phyloP scores from a whole-genome alignment of 1,139 yeast genomes.

The Ogataea hybrid region DNA sequence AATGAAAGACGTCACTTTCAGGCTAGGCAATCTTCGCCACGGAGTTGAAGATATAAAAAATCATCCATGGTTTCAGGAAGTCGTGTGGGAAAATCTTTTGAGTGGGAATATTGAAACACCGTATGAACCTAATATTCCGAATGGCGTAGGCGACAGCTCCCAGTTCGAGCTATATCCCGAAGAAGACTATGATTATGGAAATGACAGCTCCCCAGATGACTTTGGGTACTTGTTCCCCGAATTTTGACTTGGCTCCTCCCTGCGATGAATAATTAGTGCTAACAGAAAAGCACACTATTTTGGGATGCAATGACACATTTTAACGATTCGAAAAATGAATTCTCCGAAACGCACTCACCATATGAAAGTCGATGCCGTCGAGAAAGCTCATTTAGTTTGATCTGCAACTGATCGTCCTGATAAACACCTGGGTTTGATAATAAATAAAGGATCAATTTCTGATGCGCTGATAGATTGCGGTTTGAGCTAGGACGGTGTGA shows the following conservation, averaged over 20 bases:
- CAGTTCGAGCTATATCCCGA: slow-evolving; percentile 60
- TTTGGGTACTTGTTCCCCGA: slow-evolving; percentile 50
- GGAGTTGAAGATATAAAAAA: slow-evolving; percentile 57
- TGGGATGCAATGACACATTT: not conserved
- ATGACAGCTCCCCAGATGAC: slow-evolving; percentile 44
- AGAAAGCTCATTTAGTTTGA: not conserved
- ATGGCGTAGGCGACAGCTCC: slow-evolving; percentile 64
- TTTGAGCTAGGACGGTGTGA: too few species aligned
- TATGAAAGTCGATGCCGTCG: not conserved
- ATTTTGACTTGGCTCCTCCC: slow-evolving; percentile 32
- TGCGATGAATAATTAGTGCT: too few species aligned
- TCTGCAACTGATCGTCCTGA: not conserved
- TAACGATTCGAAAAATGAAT: not conserved
- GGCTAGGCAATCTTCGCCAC: slow-evolving; percentile 56
- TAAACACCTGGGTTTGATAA: not conserved
- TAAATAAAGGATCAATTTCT: not conserved
- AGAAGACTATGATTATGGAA: slow-evolving; percentile 52
- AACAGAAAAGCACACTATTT: too few species aligned
- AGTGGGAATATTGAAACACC: slow-evolving; percentile 62
- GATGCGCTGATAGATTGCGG: not conserved
- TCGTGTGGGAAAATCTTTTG: slow-evolving; percentile 57
- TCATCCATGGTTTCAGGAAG: slow-evolving; percentile 60
- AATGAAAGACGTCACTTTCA: slow-evolving; percentile 52
- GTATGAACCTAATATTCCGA: slow-evolving; percentile 61
- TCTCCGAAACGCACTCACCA: not conserved